Conservation (phyloP, 306 rosid species). For the Prunus padus region DNA sequence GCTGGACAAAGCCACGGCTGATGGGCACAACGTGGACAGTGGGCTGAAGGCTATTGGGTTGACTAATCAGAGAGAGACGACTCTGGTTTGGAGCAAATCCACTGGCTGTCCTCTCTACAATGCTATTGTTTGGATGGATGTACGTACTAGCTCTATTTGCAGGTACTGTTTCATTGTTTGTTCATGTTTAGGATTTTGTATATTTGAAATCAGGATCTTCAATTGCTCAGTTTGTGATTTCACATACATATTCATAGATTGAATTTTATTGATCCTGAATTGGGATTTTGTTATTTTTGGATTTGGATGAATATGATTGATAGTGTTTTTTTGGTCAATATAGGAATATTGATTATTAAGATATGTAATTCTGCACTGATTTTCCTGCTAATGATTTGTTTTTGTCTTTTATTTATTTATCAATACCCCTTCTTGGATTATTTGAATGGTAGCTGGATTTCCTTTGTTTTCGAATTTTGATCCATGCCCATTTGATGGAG, state of each 20-base stretch:
- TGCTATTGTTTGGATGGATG: constrained; percentile 99
- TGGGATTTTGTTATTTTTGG: neutral
- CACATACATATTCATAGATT: neutral
- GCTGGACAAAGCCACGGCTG: constrained; percentile 74
- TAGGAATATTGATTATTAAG: neutral
- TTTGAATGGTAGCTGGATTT: neutral
- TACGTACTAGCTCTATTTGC: constrained; percentile 75
- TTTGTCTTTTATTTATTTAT: neutral
- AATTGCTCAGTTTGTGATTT: neutral
- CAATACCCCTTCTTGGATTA: neutral
- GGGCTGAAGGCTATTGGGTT: constrained; percentile 82
- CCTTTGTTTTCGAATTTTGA: neutral
- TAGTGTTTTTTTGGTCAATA: neutral
- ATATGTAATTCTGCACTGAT: neutral
- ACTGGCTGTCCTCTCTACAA: constrained; percentile 74
- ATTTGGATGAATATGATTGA: neutral
- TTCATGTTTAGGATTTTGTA: neutral
- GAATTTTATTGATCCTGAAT: neutral
- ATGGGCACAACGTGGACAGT: constrained; percentile 66
- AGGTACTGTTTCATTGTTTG: constrained; percentile 36
- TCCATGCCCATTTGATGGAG: neutral
- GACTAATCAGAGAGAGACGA: constrained; percentile 93
- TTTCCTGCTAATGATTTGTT: neutral
- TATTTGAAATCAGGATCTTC: neutral
- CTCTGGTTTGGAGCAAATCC: constrained; percentile 93